A percentile compares a stretch with the other conserved stretches of the same genome.
phyloP scores from a whole-genome alignment of 169 alveolate genomes.

The Miamiensis avidus region DNA sequence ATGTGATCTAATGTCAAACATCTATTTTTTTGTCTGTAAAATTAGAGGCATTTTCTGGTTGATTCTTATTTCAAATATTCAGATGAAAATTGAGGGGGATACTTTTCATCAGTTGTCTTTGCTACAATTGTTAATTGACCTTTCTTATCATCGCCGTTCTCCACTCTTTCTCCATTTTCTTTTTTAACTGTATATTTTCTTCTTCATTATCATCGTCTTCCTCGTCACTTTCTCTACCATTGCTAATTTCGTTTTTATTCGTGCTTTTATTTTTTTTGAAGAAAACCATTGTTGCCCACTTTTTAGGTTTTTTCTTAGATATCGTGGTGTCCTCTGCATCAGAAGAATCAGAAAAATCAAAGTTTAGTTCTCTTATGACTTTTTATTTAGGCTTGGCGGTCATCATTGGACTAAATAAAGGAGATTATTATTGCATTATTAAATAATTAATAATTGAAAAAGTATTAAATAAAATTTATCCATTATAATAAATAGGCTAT shows the following conservation, averaged over 20 bases:
- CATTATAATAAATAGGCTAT: too few relatives aligned
- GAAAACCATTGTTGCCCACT: not conserved
- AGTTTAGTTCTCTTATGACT: too few relatives aligned
- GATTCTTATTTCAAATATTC: not conserved
- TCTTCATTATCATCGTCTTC: not conserved
- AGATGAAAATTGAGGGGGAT: conserved; percentile 8
- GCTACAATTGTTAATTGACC: not conserved
- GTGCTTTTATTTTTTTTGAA: not conserved
- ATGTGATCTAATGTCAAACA: not conserved
- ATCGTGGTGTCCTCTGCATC: not conserved
- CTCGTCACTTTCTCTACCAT: too few relatives aligned
- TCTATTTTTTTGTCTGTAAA: conserved; percentile 8
- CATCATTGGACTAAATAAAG: too few relatives aligned
- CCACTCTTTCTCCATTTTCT: not conserved
- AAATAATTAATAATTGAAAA: too few relatives aligned
- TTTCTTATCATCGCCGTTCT: not conserved
- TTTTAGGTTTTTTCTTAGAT: not conserved
- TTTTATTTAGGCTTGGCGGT: too few relatives aligned
- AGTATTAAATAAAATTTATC: too few relatives aligned
- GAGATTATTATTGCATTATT: too few relatives aligned
- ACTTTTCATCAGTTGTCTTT: conserved; percentile 7
- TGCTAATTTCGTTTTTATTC: not conserved
- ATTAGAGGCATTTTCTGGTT: not conserved
- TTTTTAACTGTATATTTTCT: too few relatives aligned
- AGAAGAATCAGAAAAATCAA: not conserved